A percentile compares a stretch with the other conserved stretches of the same genome.
Evolutionary conservation across 441 rosid species (phyloP).

Genomic region (Codiaeum variegatum): DNA sequence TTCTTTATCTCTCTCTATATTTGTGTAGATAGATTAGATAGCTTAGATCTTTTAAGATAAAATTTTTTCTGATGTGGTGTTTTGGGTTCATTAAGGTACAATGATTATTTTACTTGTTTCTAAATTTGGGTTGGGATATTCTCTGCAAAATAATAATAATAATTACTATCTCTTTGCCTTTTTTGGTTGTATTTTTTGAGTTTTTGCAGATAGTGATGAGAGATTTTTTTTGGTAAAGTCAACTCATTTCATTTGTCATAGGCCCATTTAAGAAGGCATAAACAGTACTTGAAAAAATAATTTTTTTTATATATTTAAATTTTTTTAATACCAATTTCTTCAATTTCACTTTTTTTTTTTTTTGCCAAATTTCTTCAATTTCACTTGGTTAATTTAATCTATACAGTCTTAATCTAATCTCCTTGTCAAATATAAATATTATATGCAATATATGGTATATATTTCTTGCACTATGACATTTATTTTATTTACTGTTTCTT

Average conservation of each 20-base stretch:
- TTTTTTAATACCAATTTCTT: too few species aligned
- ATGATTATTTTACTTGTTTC: not conserved
- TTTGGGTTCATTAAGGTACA: constrained; percentile 5
- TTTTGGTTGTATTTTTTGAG: not conserved
- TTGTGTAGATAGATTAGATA: not conserved
- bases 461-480: not conserved
- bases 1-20: not conserved
- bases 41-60: not conserved
- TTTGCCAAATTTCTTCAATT: not conserved
- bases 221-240: constrained; percentile 11
- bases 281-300: not conserved
- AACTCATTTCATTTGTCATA: constrained; percentile 20
- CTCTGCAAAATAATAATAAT: not conserved
- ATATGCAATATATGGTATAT: not conserved
- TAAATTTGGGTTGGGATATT: not conserved
- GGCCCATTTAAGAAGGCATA: not conserved
- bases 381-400: not conserved
- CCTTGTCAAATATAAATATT: not conserved
- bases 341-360: not conserved
- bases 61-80: constrained; percentile 6
- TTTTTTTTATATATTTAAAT: too few species aligned
- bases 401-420: not conserved
- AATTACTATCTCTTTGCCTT: not conserved
- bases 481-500: not conserved
- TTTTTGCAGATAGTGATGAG: constrained; percentile 10